phyloP scores from a whole-genome alignment of 2,329 filamentous ascomycete genomes.

The Pseudocercospora vitis region DNA sequence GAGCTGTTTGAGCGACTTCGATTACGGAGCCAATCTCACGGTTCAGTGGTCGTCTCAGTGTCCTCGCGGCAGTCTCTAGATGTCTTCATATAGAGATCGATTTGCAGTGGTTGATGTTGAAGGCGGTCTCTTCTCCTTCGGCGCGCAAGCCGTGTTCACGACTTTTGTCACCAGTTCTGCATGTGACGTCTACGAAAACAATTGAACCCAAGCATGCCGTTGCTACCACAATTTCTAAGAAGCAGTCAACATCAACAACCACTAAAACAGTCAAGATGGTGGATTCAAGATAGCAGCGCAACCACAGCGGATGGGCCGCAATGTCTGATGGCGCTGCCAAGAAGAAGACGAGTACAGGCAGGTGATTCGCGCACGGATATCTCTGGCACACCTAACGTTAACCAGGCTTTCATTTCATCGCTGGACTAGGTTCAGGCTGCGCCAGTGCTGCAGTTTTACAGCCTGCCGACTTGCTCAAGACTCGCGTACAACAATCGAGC shows the following conservation, averaged over 20 bases:
- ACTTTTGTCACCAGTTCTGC: too few species aligned
- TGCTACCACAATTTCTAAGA: neutral
- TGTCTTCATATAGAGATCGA: too few species aligned
- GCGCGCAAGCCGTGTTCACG: too few species aligned
- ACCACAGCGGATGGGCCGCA: conserved; percentile 14
- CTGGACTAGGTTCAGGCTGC: conserved; percentile 83
- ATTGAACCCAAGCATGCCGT: too few species aligned
- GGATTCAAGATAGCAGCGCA: neutral
- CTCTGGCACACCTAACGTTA: neutral
- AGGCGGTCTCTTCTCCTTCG: too few species aligned
- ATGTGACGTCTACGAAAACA: conserved; percentile 5
- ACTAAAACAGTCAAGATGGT: conserved; percentile 6
- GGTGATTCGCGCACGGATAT: neutral
- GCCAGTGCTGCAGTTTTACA: conserved; percentile 88
- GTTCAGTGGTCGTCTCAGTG: too few species aligned
- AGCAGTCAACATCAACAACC: conserved; percentile 1
- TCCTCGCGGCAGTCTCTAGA: too few species aligned
- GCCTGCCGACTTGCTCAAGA: conserved; percentile 94
- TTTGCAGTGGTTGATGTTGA: too few species aligned
- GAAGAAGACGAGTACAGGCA: conserved; percentile 31
- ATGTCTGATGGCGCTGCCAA: conserved; percentile 22
- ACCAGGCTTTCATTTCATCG: conserved; percentile 79
- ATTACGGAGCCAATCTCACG: too few species aligned
- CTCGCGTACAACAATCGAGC: conserved; percentile 83
- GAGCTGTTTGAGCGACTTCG: too few species aligned